Base-by-base conservation (phyloP, 305 asterid species). In the Fraxinus angustifolia region DNA sequence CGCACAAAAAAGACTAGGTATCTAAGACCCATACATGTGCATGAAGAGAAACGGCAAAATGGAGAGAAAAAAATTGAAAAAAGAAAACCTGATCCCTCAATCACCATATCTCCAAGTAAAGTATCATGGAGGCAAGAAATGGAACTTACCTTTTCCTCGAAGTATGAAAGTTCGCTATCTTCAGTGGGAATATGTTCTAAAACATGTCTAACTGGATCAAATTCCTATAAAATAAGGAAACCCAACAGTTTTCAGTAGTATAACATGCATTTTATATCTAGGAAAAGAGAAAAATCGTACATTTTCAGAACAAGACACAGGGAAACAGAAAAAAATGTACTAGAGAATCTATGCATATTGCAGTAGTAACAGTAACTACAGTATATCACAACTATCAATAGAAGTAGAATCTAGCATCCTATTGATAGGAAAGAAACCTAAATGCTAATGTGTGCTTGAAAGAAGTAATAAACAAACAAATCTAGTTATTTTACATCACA, bases 141-240 rank as follows among this genome's bases (percentile, higher is more conserved):
- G 80, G 80, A 58, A 12, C 79, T 76, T 85, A 96, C 98, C 98
- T 93, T 91, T 82, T 94, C 97, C 90, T 96, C 99, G 83, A 94
- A 87, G 87, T 94, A 90, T 78, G 88, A 83, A 68, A 86, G 42
- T 80, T 92, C 97, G 78, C 80, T 88, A 82, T 94, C 98, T 87
- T 91, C 98, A 58, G 90, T 77, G 23, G 97, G 97, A 78, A 90
- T 85, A 83, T 88, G 90, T 88, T 93, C 92, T 83, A 96, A 81
- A 85, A 91, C 89, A 81, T 90, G 91, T 76, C 95, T 87, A 33
- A 96, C 91, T 34, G 98, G 97, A 88, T 96, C 99, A 83, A 96
- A 96, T 76, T 89, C 97, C 98, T 94, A 82, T 79, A 83, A 83
- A 45, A 83, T 70, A 67, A 68, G 85, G 45, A 89, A 78, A 53